Evolutionary conservation across 345 rosid genomes (phyloP), one percentile per base, ranked within the genome.

Genomic region (Pistacia vera): DNA sequence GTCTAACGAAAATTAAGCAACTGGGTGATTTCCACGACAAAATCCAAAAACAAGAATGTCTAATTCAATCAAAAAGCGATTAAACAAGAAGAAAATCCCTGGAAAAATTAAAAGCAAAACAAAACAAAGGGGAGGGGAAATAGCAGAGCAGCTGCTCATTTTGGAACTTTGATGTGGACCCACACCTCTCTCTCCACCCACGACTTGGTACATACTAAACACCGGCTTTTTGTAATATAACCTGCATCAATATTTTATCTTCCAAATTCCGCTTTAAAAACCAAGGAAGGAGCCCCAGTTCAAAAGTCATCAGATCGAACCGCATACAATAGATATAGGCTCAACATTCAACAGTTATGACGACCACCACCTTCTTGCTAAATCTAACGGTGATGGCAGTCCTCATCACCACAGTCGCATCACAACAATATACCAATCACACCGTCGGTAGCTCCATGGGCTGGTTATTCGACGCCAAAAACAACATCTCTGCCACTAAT

Each of bases 391-490:
- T 80, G 71, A 60, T 77, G 33, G 62, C 81, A 22, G 58, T 88
- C 73, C 77, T 85, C 73, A 65, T 85, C 78, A 5, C 75, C 36
- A 85, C 81, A 8, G 72, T 83, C 49, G 46, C 86, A 2, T 75
- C 76, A 12, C 28, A 81, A 17, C 79, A 35, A 1, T 91, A 91
- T 78, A 78, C 78, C 48, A 89, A 89, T 82, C 81, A 88, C 86
- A 85, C 89, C 11, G 90, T 88, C 55, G 92, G 93, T 4, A 88
- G 80, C 71, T 49, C 22, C 58, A 72, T 82, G 52, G 92, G 91
- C 54, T 89, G 92, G 93, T 72, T 85, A 73, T 88, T 89, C 85
- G 69, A 85, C 75, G 74, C 84, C 75, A 73, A 79, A 77, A 75
- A 85, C 49, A 91, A 85, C 85, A 56, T 83, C 74, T 35, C 90